Evolutionary conservation across 176 grass and related monocot genomes (phyloP), one percentile per base, ranked within the genome.

Genomic region (Olyra latifolia): DNA sequence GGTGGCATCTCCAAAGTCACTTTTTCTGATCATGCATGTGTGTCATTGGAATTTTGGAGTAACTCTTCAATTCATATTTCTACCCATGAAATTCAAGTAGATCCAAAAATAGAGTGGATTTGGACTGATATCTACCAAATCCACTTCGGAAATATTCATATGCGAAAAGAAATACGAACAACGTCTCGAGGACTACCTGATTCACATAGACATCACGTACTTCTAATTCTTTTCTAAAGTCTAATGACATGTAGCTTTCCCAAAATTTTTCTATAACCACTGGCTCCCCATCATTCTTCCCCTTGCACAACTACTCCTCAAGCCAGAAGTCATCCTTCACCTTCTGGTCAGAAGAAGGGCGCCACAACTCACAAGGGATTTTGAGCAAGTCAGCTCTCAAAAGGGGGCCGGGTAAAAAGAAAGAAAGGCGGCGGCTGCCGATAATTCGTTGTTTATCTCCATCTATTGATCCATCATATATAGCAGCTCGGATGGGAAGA

Each of bases 271-370:
- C n/a, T 79, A 67, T 65, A 76, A 28, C 55, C 72, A 73, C 55
- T 60, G 22, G 49, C 73, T 69, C 27, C 63, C 29, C 43, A n/a
- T 2, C 25, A 61, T 71, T 62, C 38, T 70, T 79, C 76, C 79
- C 67, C 74, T 79, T 60, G 53, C 43, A 43, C 48, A 77, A 83
- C 77, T 61, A 76, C 77, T 90, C 61, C 75, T 71, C 58, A 45
- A 65, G 46, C 83, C 58, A 86, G 57, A 86, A 80, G 69, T 74
- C 77, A 39, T 60, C 76, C 69, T 32, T 25, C 39, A 58, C 58
- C 69, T 80, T 80, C 49, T 80, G 77, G 60, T 86, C 60, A 68
- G 76, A 74, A 80, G 38, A 63, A 74, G 50, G 14, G 48, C 62
- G n/a, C 80, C 43, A 52, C 55, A 77, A 28, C 56, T 56, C 49